phyloP scores from a whole-genome alignment of 106 monocot genomes.

The Triglochin maritima region DNA sequence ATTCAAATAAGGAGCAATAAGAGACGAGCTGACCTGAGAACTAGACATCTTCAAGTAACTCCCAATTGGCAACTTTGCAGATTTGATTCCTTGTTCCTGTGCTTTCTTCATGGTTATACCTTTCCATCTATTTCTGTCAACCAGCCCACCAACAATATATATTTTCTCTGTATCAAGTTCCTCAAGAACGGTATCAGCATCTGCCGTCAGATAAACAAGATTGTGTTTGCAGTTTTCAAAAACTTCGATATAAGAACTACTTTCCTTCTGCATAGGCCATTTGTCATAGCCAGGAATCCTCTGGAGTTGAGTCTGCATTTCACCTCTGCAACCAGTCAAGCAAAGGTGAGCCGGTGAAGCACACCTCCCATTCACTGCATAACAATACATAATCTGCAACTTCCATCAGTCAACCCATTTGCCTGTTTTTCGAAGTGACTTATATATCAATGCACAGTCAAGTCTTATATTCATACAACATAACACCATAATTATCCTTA shows the following conservation, averaged over 20 bases:
- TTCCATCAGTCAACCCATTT: constrained; percentile 20
- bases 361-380: constrained; percentile 84
- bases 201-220: constrained; percentile 89
- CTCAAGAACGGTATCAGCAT: constrained; percentile 69
- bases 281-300: constrained; percentile 71
- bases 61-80: constrained; percentile 77
- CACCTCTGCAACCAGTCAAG: constrained; percentile 83
- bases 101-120: constrained; percentile 92
- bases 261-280: constrained; percentile 84
- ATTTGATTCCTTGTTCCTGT: constrained; percentile 71
- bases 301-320: constrained; percentile 54
- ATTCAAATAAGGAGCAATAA: too few relatives aligned
- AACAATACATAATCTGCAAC: constrained; percentile 95
- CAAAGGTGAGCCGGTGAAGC: constrained; percentile 69
- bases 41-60: constrained; percentile 88
- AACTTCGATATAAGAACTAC: constrained; percentile 69
- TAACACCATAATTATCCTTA: too few relatives aligned
- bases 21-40: constrained; percentile 51
- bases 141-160: constrained; percentile 88
- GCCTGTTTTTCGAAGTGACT: not conserved
- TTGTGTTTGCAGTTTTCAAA: constrained; percentile 63
- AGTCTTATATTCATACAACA: too few relatives aligned
- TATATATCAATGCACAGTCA: not conserved
- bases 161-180: constrained; percentile 59
- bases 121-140: constrained; percentile 94